phyloP scores from a whole-genome alignment of 768 basidiomycete species.

The Russula sp. region DNA sequence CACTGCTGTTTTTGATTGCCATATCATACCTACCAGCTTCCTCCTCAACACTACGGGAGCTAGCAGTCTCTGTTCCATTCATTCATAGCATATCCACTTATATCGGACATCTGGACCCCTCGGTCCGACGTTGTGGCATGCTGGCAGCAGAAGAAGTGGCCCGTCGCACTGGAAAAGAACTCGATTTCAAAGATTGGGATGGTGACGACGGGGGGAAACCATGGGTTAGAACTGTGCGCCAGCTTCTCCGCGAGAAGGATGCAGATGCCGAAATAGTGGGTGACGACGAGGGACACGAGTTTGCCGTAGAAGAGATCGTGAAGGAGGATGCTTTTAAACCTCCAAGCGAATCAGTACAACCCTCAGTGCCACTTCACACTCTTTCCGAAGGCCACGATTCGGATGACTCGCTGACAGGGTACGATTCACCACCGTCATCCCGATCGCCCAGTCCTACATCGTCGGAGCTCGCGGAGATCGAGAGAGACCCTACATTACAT shows the following conservation, averaged over 20 bases:
- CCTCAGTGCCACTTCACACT: not conserved
- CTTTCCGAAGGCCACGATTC: slow-evolving; percentile 51
- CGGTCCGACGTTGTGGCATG: slow-evolving; percentile 87
- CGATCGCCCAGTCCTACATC: slow-evolving; percentile 77
- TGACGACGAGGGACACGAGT: slow-evolving; percentile 9
- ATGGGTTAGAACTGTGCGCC: slow-evolving; percentile 59
- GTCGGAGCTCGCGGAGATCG: slow-evolving; percentile 74
- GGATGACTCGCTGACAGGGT: slow-evolving; percentile 75
- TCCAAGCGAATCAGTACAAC: not conserved
- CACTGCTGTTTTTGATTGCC: slow-evolving; percentile 58
- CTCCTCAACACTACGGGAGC: slow-evolving; percentile 37
- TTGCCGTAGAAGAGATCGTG: not conserved
- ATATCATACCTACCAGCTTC: slow-evolving; percentile 51
- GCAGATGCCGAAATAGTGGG: slow-evolving; percentile 34
- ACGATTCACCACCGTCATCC: slow-evolving; percentile 56
- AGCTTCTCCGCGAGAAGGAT: slow-evolving; percentile 44
- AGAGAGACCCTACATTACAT: slow-evolving; percentile 75
- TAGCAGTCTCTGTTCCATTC: slow-evolving; percentile 53
- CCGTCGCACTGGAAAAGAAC: slow-evolving; percentile 47
- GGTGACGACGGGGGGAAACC: slow-evolving; percentile 56
- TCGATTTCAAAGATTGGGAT: slow-evolving; percentile 82
- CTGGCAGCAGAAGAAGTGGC: slow-evolving; percentile 80
- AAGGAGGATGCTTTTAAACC: not conserved
- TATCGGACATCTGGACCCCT: slow-evolving; percentile 66
- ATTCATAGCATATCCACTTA: slow-evolving; percentile 66